Conservation (phyloP, 169 alveolate species). For the Cryptosporidium parvum region DNA sequence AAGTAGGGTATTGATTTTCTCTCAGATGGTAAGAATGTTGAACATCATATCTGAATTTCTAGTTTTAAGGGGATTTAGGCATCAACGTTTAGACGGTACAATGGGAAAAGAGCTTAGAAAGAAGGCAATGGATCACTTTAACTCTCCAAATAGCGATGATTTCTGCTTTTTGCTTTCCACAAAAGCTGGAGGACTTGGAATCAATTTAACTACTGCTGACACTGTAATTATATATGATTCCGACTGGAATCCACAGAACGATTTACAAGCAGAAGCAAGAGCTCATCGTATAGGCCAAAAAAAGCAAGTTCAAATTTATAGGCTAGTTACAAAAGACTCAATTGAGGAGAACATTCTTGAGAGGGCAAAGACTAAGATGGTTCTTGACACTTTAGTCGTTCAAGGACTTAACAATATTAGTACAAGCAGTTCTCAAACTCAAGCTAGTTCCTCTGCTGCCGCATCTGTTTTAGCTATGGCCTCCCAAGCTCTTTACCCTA, state of each 20-base stretch:
- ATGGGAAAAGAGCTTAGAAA: conserved; percentile 97
- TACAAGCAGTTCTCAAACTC: conserved; percentile 79
- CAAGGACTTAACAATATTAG: conserved; percentile 88
- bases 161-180: conserved; percentile 97
- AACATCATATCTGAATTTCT: conserved; percentile 97
- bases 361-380: conserved; percentile 97
- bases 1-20: conserved; percentile 94
- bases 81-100: conserved; percentile 98
- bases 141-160: conserved; percentile 92
- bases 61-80: conserved; percentile 92
- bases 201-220: conserved; percentile 95
- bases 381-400: conserved; percentile 95
- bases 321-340: conserved; percentile 96
- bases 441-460: conserved; percentile 64
- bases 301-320: conserved; percentile 93
- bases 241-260: conserved; percentile 99
- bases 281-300: conserved; percentile 99
- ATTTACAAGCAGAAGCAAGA: conserved; percentile 98
- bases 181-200: conserved; percentile 98
- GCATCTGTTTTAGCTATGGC: conserved; percentile 57
- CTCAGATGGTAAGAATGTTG: conserved; percentile 96
- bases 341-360: conserved; percentile 98
- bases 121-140: conserved; percentile 95
- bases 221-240: conserved; percentile 95
- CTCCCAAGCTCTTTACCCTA: conserved; percentile 53